Evolutionary conservation across 805 yeast species (phyloP), one percentile per base, ranked within the genome.

Genomic region (Cyberlindnera mycetangii): DNA sequence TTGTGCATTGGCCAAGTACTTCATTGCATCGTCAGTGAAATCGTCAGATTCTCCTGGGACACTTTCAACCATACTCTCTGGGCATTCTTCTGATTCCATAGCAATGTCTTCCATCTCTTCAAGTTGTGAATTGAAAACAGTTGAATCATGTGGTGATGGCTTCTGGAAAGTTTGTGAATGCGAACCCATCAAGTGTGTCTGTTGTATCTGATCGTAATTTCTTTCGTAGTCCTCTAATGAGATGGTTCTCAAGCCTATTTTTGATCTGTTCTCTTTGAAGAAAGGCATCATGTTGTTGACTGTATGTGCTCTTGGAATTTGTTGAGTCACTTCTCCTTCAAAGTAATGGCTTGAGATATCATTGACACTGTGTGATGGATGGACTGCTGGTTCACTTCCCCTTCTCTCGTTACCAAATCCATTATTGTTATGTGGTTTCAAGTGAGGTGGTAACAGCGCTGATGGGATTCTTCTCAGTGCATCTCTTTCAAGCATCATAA

Each of bases 401-500:
- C 36, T 12, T 33, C 38, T 22, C 12, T 39, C 41, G 16, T 31
- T 39, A 11, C 33, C 32, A 24, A 31, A 38, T 18, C 32, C 17
- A 14, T 28, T 24, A 17, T 45, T 46, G 10, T 40, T 51, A 19
- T 50, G 55, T n/a, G 53, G 53, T 36, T 50, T 53, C 37, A 59
- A 28, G 42, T 59, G 63, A 2, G 63, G 63, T 9, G 63, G 62
- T 2, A 59, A 32, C 16, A 59, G 39, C 7, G 42, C 61, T 33
- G 50, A 47, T 11, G 63, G 63, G 11, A 58, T 53, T 47, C 63
- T 50, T 17, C 41, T 58, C 19, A 59, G 36, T 2, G 62, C 62
- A 41, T 56, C 59, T 39, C 58, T 50, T 37, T 59, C 63, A 2
- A 52, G 21, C 30, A 42, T 39, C 4, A 57, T 20, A 12, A 35